Evolutionary conservation across 495 filamentous ascomycete species (phyloP), one percentile per base, ranked within the genome.

Genomic region (Aspergillus biplanus): DNA sequence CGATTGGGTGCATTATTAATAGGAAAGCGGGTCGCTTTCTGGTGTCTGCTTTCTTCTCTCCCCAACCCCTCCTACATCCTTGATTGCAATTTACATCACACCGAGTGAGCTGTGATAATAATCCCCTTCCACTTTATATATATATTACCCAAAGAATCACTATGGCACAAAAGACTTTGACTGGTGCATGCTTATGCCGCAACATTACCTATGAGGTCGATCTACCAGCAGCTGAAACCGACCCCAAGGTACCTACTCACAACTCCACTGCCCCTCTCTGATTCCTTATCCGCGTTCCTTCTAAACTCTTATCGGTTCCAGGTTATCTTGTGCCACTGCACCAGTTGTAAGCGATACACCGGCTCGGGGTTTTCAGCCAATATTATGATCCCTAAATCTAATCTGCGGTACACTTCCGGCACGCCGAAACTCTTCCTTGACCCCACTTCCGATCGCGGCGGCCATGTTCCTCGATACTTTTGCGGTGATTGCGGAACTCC

Each of bases 321-420:
- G 72, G 18, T 74, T 13, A 57, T 67, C 35, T 42, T 71, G 66
- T 75, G 73, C 56, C 71, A 75, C 73, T 75, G 73, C 66, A 70
- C 53, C 16, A 69, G 49, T 58, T 75, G 73, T 67, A 73, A 75
- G 47, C 69, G 67, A 18, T 65, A 70, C 61, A 72, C 71, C 5
- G 71, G 73, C 62, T 65, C 69, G 46, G 56, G 57, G 49, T 75
- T 71, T 61, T 71, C 69, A 12, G 56, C 73, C 39, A 73, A 73
- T 53, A 62, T 73, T 39, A 50, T 73, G 54, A 57, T 73, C 48
- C 67, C 67, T 0, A 39, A 59, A 32, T 31, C 64, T 4, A 35
- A 11, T 7, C 56, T 71, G 11, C 37, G 47, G 16, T 74, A 64
- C 60, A 71, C 65, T 15, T 39, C 48, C 44, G 68, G 68, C 34